Evolutionary conservation across 305 asterid species (phyloP).

Genomic region (Rubia tinctorum): DNA sequence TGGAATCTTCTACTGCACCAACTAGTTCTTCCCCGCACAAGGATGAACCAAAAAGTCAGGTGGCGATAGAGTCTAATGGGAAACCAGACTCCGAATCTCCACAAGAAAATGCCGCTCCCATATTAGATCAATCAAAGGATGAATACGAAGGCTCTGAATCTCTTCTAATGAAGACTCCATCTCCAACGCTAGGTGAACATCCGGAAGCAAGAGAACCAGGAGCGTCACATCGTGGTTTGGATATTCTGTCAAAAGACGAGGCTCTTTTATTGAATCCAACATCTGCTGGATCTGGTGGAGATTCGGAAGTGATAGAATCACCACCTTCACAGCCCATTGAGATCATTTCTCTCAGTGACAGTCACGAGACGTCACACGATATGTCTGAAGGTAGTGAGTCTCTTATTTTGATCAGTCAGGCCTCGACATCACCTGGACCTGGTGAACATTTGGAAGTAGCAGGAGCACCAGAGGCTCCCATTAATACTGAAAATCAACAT

Average conservation of each 20-base stretch:
- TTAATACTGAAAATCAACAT: background rate
- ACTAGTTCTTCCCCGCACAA: slow-evolving; percentile 28
- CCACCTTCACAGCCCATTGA: slow-evolving; percentile 14
- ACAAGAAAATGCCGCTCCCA: slow-evolving; percentile 14
- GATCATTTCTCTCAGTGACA: background rate
- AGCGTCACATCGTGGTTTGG: slow-evolving; percentile 21
- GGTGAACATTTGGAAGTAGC: background rate
- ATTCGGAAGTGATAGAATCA: slow-evolving; percentile 17
- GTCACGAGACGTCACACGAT: slow-evolving; percentile 6
- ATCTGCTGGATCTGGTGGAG: slow-evolving; percentile 19
- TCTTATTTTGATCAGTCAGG: background rate
- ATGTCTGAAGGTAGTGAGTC: background rate
- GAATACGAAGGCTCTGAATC: slow-evolving; percentile 8
- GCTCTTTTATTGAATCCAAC: slow-evolving; percentile 12
- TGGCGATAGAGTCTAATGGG: slow-evolving; percentile 12
- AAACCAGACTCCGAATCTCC: slow-evolving; percentile 14
- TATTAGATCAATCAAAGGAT: slow-evolving; percentile 17
- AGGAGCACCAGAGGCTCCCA: background rate
- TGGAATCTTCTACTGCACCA: slow-evolving; percentile 33
- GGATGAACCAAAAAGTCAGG: slow-evolving; percentile 27
- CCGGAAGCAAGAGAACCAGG: slow-evolving; percentile 15
- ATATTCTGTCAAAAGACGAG: background rate
- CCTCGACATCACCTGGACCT: too few relatives aligned
- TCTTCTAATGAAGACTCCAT: slow-evolving; percentile 14
- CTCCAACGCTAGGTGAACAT: slow-evolving; percentile 16